Conservation (phyloP, 306 rosid genomes). For the Sindora glabra region DNA sequence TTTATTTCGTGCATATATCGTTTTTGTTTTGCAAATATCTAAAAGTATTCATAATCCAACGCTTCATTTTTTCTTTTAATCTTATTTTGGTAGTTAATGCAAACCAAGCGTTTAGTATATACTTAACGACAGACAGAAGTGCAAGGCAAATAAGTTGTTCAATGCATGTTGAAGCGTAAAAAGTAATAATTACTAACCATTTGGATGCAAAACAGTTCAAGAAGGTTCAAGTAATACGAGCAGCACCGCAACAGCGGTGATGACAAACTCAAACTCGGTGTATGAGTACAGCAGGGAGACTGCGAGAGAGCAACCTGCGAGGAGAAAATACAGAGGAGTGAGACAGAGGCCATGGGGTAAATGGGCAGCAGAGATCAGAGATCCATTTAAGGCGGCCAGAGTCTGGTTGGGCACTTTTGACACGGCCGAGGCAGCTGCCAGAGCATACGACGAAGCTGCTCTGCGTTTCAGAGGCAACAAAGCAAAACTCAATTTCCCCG, state of each 20-base stretch:
- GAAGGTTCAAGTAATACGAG: constrained; percentile 5
- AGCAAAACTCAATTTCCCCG: constrained; percentile 66
- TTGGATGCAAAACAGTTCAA: background rate
- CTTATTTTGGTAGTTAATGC: too few species aligned
- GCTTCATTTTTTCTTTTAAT: too few species aligned
- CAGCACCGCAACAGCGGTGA: background rate
- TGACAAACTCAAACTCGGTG: background rate
- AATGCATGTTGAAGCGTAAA: too few species aligned
- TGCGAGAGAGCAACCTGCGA: background rate
- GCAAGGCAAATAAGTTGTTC: too few species aligned
- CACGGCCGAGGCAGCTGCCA: constrained; percentile 49
- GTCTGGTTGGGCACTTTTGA: constrained; percentile 68
- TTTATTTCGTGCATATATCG: too few species aligned
- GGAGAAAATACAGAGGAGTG: constrained; percentile 69
- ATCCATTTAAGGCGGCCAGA: constrained; percentile 48
- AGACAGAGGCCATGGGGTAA: constrained; percentile 75
- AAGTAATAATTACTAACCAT: background rate
- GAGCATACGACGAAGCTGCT: constrained; percentile 58
- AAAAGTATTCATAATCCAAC: too few species aligned
- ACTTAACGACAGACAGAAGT: too few species aligned
- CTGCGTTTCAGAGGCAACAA: constrained; percentile 55
- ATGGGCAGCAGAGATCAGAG: constrained; percentile 71
- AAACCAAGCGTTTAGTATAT: too few species aligned
- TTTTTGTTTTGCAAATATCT: too few species aligned
- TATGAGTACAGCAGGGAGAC: constrained; percentile 33